These are phyloP conservation scores for Komagataella pastoris DNA, from an alignment of 805 yeast genomes.

Conservation along the genomic window DNA sequence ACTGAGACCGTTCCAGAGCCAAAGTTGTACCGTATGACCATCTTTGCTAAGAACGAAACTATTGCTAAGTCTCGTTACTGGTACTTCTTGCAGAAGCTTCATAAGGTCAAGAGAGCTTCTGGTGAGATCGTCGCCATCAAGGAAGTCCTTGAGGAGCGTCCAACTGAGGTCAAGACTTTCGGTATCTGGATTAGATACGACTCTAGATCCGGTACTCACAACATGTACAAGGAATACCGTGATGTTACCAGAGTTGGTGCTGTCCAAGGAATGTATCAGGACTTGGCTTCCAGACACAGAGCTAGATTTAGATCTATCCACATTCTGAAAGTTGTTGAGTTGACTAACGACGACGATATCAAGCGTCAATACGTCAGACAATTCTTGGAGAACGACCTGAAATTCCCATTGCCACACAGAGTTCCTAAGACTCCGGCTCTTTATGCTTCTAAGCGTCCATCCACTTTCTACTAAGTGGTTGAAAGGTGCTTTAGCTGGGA, in stretches of 20 bases:
- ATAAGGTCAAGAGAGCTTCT: slow-evolving; percentile 99
- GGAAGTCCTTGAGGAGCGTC: slow-evolving; percentile 86
- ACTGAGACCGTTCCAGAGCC: slow-evolving; percentile 99
- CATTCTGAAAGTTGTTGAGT: slow-evolving; percentile 98
- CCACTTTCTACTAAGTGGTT: slow-evolving; percentile 84
- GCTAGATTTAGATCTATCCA: slow-evolving; percentile 99
- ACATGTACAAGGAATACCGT: slow-evolving; percentile 99
- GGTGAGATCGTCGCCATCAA: slow-evolving; percentile 97
- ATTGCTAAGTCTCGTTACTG: slow-evolving; percentile 99
- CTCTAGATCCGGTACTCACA: slow-evolving; percentile 99
- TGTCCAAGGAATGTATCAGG: slow-evolving; percentile 96
- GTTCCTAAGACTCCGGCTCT: slow-evolving; percentile 79
- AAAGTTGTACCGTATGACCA: slow-evolving; percentile 99
- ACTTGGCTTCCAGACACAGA: slow-evolving; percentile 99
- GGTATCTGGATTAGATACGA: slow-evolving; percentile 99
- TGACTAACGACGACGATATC: slow-evolving; percentile 94
- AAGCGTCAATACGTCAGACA: slow-evolving; percentile 99
- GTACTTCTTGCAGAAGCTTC: slow-evolving; percentile 98
- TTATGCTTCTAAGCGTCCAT: slow-evolving; percentile 87
- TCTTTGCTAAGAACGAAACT: slow-evolving; percentile 97
- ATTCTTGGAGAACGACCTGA: slow-evolving; percentile 87
- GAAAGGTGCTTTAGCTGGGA: background rate
- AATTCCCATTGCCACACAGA: slow-evolving; percentile 99
- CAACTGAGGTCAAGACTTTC: slow-evolving; percentile 99
- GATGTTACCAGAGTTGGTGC: slow-evolving; percentile 99